Conservation (phyloP, 768 basidiomycete species). For the Boletus reticulatus region DNA sequence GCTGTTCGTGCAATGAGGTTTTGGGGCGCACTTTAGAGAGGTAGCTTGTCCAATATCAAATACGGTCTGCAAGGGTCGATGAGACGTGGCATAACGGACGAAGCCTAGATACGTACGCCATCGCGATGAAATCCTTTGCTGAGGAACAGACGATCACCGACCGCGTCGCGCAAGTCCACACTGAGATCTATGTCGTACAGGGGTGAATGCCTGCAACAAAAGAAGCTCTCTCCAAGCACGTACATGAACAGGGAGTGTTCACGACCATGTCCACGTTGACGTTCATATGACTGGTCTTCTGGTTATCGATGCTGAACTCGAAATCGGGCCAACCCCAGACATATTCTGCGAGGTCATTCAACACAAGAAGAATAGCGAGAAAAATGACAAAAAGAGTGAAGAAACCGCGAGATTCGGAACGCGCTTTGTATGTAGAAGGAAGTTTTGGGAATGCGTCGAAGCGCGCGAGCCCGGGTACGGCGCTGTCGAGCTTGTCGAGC, state of each 20-base stretch:
- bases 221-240: conserved; percentile 33
- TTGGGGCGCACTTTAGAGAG: conserved; percentile 49
- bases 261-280: conserved; percentile 93
- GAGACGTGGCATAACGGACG: not conserved
- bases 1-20: not conserved
- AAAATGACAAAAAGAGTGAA: conserved; percentile 70
- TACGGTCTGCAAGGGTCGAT: conserved; percentile 45
- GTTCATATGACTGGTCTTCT: conserved; percentile 59
- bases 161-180: conserved; percentile 87
- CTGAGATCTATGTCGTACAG: conserved; percentile 55
- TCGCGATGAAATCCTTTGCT: conserved; percentile 80
- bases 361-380: conserved; percentile 68
- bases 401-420: conserved; percentile 78
- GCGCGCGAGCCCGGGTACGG: conserved; percentile 55
- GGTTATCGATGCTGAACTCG: conserved; percentile 81
- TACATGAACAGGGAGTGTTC: conserved; percentile 91
- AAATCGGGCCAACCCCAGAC: conserved; percentile 93
- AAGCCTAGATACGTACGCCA: conserved; percentile 51
- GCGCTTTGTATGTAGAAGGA: conserved; percentile 75
- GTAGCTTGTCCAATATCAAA: conserved; percentile 86
- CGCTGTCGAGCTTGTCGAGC: conserved; percentile 62
- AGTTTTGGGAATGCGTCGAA: conserved; percentile 91
- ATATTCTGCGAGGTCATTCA: conserved; percentile 89
- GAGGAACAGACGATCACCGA: conserved; percentile 90
- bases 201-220: not conserved